Percentiles rank a stretch among this genome's conserved stretches.
Conservation (phyloP, 2,329 filamentous ascomycete species). For the Fusarium albidum region DNA sequence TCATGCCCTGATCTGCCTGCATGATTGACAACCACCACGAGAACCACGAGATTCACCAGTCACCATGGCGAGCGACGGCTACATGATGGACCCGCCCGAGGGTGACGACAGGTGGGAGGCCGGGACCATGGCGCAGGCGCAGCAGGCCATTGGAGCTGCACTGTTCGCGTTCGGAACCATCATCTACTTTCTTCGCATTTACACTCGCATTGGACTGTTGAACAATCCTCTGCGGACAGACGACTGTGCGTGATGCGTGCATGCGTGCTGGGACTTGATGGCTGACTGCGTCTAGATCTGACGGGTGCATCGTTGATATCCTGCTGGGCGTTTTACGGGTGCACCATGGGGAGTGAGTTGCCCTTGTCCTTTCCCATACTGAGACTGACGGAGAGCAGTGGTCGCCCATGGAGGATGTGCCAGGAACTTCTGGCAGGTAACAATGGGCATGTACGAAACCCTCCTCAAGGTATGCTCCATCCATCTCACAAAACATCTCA, state of each 20-base stretch:
- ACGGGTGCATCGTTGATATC: conserved; percentile 31
- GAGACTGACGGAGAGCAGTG: conserved; percentile 11
- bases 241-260: neutral
- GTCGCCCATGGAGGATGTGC: conserved; percentile 29
- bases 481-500: neutral
- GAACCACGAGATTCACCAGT: neutral
- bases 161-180: conserved; percentile 26
- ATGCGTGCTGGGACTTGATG: fast-evolving
- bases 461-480: conserved; percentile 21
- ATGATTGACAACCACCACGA: too few relatives aligned
- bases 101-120: conserved; percentile 31
- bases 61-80: conserved; percentile 22
- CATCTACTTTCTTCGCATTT: conserved; percentile 23
- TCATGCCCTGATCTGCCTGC: too few relatives aligned
- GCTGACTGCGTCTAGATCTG: conserved; percentile 11
- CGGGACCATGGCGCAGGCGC: conserved; percentile 12
- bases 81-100: conserved; percentile 33
- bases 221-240: conserved; percentile 30
- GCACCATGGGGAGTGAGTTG: conserved; percentile 36
- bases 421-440: conserved; percentile 34
- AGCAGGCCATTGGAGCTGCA: conserved; percentile 24
- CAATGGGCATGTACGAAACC: conserved; percentile 14
- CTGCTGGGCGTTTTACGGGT: conserved; percentile 34
- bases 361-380: fast-evolving
- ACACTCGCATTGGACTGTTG: conserved; percentile 17